Evolutionary conservation across 2,329 filamentous ascomycete genomes (phyloP).

Genomic region (Dactylellina cionopaga): DNA sequence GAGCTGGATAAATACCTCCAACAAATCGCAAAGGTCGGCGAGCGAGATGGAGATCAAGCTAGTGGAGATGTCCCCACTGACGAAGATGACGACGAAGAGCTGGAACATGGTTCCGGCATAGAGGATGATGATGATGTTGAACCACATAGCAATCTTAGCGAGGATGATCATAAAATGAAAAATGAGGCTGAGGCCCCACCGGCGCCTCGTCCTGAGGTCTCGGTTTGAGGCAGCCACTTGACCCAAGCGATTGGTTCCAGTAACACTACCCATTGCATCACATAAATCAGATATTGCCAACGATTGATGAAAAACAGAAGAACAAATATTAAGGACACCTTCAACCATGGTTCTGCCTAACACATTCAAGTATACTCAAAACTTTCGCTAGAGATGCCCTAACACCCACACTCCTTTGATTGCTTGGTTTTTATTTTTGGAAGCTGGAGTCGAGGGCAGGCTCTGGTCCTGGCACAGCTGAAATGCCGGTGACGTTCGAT

Average conservation of each 20-base stretch:
- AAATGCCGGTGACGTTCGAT: background rate
- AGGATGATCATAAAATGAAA: conserved; percentile 55
- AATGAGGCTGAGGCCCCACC: conserved; percentile 39
- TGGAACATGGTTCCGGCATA: conserved; percentile 59
- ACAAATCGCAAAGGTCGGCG: conserved; percentile 68
- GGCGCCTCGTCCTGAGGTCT: conserved; percentile 34
- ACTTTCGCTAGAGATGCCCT: background rate
- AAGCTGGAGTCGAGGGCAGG: background rate
- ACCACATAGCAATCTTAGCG: conserved; percentile 59
- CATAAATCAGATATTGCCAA: conserved; percentile 17
- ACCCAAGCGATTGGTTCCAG: conserved; percentile 36
- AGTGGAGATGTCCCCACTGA: conserved; percentile 58
- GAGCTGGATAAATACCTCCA: conserved; percentile 92
- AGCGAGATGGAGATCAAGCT: conserved; percentile 60
- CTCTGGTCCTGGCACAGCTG: conserved; percentile 33
- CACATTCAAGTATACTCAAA: background rate
- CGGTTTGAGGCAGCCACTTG: conserved; percentile 40
- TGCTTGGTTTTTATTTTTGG: conserved; percentile 40
- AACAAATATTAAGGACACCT: conserved; percentile 16
- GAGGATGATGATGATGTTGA: conserved; percentile 56
- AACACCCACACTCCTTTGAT: conserved; percentile 5
- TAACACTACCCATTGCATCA: conserved; percentile 39
- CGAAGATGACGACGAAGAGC: conserved; percentile 61
- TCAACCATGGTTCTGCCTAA: conserved; percentile 42
- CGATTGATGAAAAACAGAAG: conserved; percentile 2